Conservation (phyloP, 768 basidiomycete genomes). For the Lactarius pseudohatsudake region DNA sequence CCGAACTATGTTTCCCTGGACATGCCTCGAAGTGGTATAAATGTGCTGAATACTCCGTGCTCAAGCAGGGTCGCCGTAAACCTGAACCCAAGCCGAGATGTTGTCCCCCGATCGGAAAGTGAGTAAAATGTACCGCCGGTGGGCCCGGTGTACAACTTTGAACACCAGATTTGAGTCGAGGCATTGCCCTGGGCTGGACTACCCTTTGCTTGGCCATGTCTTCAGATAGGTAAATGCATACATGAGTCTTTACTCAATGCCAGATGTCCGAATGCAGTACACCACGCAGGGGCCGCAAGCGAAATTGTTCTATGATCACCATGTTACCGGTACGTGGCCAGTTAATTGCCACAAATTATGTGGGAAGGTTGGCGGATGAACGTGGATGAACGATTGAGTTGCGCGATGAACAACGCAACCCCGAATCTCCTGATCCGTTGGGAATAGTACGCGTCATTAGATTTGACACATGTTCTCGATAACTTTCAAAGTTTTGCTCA, state of each 20-base stretch:
- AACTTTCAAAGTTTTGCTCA: not conserved
- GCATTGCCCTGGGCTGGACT: not conserved
- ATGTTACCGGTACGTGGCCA: not conserved
- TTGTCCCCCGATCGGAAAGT: slow-evolving; percentile 8
- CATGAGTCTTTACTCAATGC: not conserved
- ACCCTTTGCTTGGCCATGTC: not conserved
- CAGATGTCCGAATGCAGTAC: not conserved
- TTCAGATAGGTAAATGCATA: not conserved
- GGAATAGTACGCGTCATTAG: not conserved
- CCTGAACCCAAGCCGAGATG: slow-evolving; percentile 2
- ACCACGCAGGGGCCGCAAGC: not conserved
- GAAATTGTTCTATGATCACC: not conserved
- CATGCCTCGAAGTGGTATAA: not conserved
- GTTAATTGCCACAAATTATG: not conserved
- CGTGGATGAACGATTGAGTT: not conserved
- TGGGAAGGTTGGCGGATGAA: not conserved
- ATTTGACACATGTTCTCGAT: not conserved
- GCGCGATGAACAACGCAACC: not conserved
- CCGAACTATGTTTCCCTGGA: not conserved
- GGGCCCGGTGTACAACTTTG: not conserved
- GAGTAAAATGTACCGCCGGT: not conserved
- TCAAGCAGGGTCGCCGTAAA: slow-evolving; percentile 6
- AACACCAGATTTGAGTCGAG: not conserved
- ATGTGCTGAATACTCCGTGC: not conserved
- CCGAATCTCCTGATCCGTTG: not conserved